A percentile compares a stretch with the other conserved stretches of the same genome.
Conservation (phyloP, 306 rosid genomes). For the Comarum palustre region DNA sequence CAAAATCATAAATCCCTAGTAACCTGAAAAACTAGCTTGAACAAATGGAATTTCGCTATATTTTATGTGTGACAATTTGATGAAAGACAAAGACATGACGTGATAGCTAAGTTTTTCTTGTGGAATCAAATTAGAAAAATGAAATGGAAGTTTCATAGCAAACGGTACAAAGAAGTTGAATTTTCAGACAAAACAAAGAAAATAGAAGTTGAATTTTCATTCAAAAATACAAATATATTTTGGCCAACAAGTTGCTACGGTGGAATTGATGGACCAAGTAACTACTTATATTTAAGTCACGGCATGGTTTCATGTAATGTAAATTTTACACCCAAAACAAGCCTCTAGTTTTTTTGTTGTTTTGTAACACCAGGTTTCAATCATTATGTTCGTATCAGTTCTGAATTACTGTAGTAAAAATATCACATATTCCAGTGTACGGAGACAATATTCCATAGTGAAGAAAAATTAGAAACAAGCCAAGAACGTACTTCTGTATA, state of each 20-base stretch:
- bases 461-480: background rate
- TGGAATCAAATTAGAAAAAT: background rate
- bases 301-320: no score
- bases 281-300: no score
- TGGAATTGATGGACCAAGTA: constrained; percentile 7
- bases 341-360: no score
- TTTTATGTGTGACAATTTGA: background rate
- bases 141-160: background rate
- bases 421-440: background rate
- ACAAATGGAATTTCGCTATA: background rate
- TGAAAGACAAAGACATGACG: background rate
- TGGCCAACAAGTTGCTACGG: background rate
- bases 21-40: background rate
- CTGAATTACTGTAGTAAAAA: background rate
- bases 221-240: background rate
- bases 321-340: no score
- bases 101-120: background rate
- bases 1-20: background rate
- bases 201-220: background rate
- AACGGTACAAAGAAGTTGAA: background rate
- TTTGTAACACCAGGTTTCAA: background rate
- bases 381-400: background rate
- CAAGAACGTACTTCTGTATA: no score
- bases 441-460: background rate
- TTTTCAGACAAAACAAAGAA: background rate